Conservation (phyloP, 1,284 basidiomycete species). For the Cutaneotrichosporon sp. region DNA sequence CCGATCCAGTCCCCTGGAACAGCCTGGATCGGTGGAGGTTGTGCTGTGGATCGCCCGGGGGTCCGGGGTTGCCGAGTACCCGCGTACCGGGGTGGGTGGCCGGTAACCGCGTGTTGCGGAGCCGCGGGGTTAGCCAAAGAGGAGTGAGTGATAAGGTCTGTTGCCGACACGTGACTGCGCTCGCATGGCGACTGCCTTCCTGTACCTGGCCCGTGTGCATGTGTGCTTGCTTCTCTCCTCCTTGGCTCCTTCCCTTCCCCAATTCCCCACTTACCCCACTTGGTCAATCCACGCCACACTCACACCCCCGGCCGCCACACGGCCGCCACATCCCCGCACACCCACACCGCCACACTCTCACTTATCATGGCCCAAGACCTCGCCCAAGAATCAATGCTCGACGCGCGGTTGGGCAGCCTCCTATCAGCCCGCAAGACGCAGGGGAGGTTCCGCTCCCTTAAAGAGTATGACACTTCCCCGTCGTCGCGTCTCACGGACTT, state of each 20-base stretch:
- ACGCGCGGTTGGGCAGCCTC: constrained; percentile 29
- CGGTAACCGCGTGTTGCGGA: too few species aligned
- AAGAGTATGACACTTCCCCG: constrained; percentile 36
- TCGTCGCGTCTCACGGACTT: constrained; percentile 39
- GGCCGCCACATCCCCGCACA: too few species aligned
- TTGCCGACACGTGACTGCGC: neutral
- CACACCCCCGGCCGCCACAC: too few species aligned
- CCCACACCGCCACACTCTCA: too few species aligned
- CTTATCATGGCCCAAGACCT: neutral
- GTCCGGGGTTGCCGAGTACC: too few species aligned
- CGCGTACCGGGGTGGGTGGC: too few species aligned
- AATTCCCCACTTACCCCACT: neutral
- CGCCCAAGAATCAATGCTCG: constrained; percentile 27
- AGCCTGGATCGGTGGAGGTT: too few species aligned
- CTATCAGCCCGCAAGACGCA: constrained; percentile 37
- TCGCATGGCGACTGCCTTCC: neutral
- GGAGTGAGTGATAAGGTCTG: neutral
- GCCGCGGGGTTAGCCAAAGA: neutral
- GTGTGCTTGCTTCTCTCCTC: too few species aligned
- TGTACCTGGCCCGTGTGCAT: too few species aligned
- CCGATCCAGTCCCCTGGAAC: neutral
- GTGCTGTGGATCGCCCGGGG: too few species aligned
- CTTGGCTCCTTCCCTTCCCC: too few species aligned
- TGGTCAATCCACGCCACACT: too few species aligned
- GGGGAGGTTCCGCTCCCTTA: constrained; percentile 41